Conservation (phyloP, 768 basidiomycete genomes). For the Tulasnella sp. region DNA sequence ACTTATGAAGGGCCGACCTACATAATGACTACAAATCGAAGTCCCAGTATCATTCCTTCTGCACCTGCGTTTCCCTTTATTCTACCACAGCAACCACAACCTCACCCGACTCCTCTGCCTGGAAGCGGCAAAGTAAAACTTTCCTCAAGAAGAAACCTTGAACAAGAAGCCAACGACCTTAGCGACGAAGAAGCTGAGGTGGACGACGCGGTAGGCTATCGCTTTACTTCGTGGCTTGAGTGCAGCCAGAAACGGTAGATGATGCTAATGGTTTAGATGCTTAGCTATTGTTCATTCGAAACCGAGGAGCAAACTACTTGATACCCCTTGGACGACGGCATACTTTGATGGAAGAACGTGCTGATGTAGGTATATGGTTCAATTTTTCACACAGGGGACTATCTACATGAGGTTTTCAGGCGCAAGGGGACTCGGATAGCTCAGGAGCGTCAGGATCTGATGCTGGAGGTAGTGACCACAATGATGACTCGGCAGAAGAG, state of each 20-base stretch:
- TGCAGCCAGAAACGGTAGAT: not conserved
- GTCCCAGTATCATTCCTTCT: conserved; percentile 11
- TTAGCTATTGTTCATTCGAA: conserved; percentile 11
- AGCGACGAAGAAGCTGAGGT: conserved; percentile 18
- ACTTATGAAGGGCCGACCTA: too few relatives aligned
- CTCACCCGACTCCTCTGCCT: conserved; percentile 14
- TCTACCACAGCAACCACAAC: conserved; percentile 12
- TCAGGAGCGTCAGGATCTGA: conserved; percentile 10
- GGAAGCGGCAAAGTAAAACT: conserved; percentile 3
- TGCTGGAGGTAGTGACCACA: conserved; percentile 9
- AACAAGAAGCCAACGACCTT: conserved; percentile 12
- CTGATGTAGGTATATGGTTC: conserved; percentile 10
- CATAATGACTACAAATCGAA: too few relatives aligned
- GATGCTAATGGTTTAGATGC: not conserved
- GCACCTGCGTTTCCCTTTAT: conserved; percentile 15
- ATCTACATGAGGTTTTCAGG: not conserved
- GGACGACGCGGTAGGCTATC: conserved; percentile 11
- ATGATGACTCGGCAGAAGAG: conserved; percentile 12
- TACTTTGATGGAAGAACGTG: conserved; percentile 15
- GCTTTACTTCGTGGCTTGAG: too few relatives aligned
- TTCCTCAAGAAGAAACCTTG: conserved; percentile 13
- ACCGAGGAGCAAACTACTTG: conserved; percentile 12
- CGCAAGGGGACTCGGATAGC: conserved; percentile 12
- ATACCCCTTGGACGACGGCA: conserved; percentile 13
- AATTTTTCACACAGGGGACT: not conserved